Evolutionary conservation across 2,329 filamentous ascomycete genomes (phyloP).

Genomic region (Diaporthe citriasiana): DNA sequence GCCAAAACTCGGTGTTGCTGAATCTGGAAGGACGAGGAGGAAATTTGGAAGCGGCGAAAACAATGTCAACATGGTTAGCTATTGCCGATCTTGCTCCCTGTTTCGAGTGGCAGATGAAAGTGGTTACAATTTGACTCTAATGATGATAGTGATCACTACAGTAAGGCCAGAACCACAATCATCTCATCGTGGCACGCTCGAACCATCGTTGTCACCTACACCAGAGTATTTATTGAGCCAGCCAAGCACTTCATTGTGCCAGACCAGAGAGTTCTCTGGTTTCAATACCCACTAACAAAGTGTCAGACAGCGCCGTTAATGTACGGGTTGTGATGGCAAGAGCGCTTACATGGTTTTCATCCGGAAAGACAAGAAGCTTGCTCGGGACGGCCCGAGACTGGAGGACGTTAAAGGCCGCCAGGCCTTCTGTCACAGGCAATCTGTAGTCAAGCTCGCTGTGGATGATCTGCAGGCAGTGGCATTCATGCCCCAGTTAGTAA

Average conservation of each 20-base stretch:
- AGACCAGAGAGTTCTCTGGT: conserved; percentile 76
- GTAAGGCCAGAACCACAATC: not conserved
- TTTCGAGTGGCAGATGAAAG: not conserved
- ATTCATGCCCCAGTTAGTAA: not conserved
- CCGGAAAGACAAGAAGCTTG: conserved; percentile 79
- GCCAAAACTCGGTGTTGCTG: not conserved
- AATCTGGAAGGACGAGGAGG: not conserved
- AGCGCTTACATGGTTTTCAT: conserved; percentile 72
- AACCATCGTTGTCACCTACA: conserved; percentile 44
- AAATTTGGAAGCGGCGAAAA: not conserved
- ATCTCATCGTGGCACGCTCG: not conserved
- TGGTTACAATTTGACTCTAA: conserved; percentile 23
- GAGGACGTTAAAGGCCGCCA: conserved; percentile 80
- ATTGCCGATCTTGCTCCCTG: not conserved
- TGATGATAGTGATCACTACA: not conserved
- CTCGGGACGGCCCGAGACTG: conserved; percentile 77
- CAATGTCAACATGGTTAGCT: not conserved
- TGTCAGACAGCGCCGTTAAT: not conserved
- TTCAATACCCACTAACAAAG: conserved; percentile 69
- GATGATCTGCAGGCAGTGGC: conserved; percentile 62
- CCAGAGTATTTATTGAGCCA: conserved; percentile 72
- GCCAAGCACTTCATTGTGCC: conserved; percentile 77
- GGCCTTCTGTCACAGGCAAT: conserved; percentile 61
- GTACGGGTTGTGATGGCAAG: too few species aligned
- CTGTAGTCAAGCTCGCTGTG: conserved; percentile 80